Conservation (phyloP, 2,329 filamentous ascomycete genomes). For the Aspergillus uvarum region DNA sequence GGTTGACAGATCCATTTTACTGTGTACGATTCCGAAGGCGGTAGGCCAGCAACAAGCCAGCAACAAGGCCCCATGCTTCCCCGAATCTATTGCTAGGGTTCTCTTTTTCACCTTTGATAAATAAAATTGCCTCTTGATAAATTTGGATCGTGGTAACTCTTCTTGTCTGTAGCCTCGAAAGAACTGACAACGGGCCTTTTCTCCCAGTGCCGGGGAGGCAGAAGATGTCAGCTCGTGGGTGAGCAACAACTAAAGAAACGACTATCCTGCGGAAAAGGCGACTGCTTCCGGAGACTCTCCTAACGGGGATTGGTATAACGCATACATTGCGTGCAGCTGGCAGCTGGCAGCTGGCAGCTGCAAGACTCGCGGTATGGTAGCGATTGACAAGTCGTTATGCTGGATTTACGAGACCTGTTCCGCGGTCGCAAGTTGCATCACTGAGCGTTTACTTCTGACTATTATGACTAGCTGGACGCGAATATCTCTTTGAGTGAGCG, state of each 20-base stretch:
- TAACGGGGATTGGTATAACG: neutral
- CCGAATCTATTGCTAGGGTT: neutral
- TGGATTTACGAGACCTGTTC: neutral
- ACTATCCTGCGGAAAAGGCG: neutral
- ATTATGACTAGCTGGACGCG: no score
- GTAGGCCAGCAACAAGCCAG: neutral
- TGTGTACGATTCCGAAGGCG: neutral
- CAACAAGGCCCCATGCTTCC: neutral
- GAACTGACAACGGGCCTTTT: neutral
- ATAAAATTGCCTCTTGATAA: no score
- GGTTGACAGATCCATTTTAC: neutral
- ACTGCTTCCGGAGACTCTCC: neutral
- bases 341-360: neutral
- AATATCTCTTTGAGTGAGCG: no score
- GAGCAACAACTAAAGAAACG: neutral
- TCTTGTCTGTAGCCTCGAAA: neutral
- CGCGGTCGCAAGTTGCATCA: neutral
- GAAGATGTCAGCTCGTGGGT: neutral
- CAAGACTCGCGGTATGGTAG: neutral
- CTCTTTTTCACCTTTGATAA: neutral
- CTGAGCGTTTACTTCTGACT: neutral
- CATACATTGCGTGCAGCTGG: neutral
- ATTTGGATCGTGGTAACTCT: no score
- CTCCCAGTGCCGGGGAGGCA: neutral
- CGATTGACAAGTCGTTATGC: neutral